Evolutionary conservation across 2,329 filamentous ascomycete species (phyloP).

Genomic region (Colletotrichum trifolii): DNA sequence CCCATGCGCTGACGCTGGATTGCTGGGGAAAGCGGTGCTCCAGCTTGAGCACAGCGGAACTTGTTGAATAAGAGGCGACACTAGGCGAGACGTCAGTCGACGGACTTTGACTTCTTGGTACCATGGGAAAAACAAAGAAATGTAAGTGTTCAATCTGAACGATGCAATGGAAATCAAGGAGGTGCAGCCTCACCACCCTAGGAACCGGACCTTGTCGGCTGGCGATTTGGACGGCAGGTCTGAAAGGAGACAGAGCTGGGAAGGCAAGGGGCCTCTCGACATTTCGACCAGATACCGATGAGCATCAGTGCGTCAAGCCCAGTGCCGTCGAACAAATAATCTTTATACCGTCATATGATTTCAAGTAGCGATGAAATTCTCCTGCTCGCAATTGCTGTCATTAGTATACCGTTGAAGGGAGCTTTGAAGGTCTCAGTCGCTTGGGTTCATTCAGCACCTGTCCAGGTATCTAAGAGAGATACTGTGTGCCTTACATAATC

Average conservation of each 20-base stretch:
- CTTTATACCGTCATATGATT: no score
- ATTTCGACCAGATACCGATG: slow-evolving; percentile 45
- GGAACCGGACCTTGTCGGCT: slow-evolving; percentile 86
- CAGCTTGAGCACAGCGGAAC: slow-evolving; percentile 72
- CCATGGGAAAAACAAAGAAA: background rate
- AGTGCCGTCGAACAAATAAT: no score
- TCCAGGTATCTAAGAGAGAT: no score
- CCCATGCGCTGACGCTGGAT: slow-evolving; percentile 61
- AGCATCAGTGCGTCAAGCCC: no score
- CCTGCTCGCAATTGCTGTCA: no score
- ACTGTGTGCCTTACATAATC: no score
- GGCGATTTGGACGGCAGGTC: slow-evolving; percentile 62
- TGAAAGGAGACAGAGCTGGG: slow-evolving; percentile 72
- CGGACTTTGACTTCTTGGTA: background rate
- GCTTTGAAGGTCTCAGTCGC: no score
- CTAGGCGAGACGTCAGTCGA: slow-evolving; percentile 49
- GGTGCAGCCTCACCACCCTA: slow-evolving; percentile 77
- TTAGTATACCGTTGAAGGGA: no score
- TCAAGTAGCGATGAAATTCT: no score
- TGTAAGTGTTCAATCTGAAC: background rate
- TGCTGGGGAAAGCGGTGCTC: slow-evolving; percentile 72
- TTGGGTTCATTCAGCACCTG: no score
- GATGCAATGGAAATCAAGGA: slow-evolving; percentile 13
- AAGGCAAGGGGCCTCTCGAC: slow-evolving; percentile 72
- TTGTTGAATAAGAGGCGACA: slow-evolving; percentile 61